Percentiles rank a stretch among this genome's conserved stretches.
These are phyloP conservation scores for Sporisorium sorghi DNA, from an alignment of 1,284 basidiomycete species.

Conservation along the genomic window DNA sequence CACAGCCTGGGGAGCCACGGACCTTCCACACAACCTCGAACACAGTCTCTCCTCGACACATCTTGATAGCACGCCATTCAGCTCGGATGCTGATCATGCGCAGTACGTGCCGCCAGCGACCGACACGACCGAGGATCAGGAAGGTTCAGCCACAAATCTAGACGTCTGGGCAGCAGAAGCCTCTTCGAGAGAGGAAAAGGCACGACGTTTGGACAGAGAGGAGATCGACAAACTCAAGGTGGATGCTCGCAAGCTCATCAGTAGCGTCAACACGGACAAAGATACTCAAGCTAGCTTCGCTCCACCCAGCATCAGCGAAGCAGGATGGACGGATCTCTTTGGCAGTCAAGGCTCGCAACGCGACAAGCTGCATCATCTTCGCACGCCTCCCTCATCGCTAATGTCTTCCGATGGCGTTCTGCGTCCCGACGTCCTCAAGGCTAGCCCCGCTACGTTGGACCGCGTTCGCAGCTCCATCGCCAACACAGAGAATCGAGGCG, in stretches of 20 bases:
- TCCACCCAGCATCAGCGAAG: slow-evolving; percentile 10
- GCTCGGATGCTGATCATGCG: not conserved
- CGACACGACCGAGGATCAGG: not conserved
- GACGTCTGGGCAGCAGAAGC: slow-evolving; percentile 45
- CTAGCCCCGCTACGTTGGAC: slow-evolving; percentile 22
- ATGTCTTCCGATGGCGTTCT: slow-evolving; percentile 27
- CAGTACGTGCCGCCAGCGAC: not conserved
- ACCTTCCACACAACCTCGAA: slow-evolving; percentile 3
- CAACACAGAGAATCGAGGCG: slow-evolving; percentile 32
- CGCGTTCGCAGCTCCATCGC: slow-evolving; percentile 23
- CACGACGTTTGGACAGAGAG: slow-evolving; percentile 31
- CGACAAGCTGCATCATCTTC: slow-evolving; percentile 31
- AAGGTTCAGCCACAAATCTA: slow-evolving; percentile 5
- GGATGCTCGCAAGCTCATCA: slow-evolving; percentile 39
- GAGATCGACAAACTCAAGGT: slow-evolving; percentile 44
- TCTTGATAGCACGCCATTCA: not conserved
- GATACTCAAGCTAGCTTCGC: slow-evolving; percentile 35
- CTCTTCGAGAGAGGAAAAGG: slow-evolving; percentile 25
- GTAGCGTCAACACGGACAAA: slow-evolving; percentile 19
- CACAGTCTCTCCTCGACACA: slow-evolving; percentile 9
- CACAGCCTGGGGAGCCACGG: slow-evolving; percentile 15
- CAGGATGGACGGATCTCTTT: slow-evolving; percentile 32
- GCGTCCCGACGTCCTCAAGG: slow-evolving; percentile 12
- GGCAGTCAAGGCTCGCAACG: slow-evolving; percentile 42
- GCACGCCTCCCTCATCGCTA: slow-evolving; percentile 27